Conservation (phyloP, 1,139 yeast genomes). For the Candida buenavistaensis region DNA sequence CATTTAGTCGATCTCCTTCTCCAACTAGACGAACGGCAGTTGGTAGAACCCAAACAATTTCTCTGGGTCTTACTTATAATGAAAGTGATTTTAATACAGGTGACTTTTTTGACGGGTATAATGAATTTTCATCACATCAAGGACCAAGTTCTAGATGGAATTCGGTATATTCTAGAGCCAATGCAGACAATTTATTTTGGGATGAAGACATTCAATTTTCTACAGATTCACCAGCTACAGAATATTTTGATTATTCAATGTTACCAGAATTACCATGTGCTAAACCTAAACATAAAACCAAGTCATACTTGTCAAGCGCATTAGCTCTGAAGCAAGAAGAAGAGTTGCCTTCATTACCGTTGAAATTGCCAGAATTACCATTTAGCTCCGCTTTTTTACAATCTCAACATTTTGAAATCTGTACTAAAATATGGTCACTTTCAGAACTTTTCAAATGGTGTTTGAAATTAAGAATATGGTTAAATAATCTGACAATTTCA, state of each 20-base stretch:
- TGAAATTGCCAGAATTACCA: conserved; percentile 58
- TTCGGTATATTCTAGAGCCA: conserved; percentile 15
- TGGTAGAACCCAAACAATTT: conserved; percentile 1
- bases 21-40: conserved; percentile 23
- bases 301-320: conserved; percentile 3
- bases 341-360: conserved; percentile 51
- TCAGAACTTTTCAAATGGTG: conserved; percentile 49
- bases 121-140: conserved; percentile 13
- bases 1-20: conserved; percentile 31
- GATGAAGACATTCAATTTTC: conserved; percentile 15
- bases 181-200: conserved; percentile 16
- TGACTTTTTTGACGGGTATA: conserved; percentile 9
- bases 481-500: conserved; percentile 51
- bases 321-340: conserved; percentile 14
- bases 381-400: conserved; percentile 52
- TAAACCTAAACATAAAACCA: conserved; percentile 4
- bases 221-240: conserved; percentile 24
- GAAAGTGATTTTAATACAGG: conserved; percentile 1
- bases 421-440: conserved; percentile 40
- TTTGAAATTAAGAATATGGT: conserved; percentile 51
- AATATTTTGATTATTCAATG: conserved; percentile 39
- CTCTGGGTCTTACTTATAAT: conserved; percentile 4
- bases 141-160: conserved; percentile 18
- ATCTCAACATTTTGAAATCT: conserved; percentile 46
- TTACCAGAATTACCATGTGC: conserved; percentile 40